Evolutionary conservation across 495 filamentous ascomycete species (phyloP).

Genomic region (Chlorociboria aeruginascens): DNA sequence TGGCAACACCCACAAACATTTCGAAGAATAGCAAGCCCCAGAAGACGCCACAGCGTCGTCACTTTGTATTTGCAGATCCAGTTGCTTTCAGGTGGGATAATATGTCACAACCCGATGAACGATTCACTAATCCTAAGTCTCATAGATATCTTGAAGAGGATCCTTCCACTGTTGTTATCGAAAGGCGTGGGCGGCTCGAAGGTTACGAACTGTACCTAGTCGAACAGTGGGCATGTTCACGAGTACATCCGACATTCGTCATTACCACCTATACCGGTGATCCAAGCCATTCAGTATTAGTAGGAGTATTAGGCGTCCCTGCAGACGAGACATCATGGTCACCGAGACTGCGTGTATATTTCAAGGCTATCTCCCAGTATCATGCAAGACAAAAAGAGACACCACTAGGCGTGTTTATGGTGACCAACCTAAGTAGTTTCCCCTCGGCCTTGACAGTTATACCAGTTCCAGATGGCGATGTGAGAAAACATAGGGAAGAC

Average conservation of each 20-base stretch:
- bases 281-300: slow-evolving; percentile 58
- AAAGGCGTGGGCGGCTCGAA: slow-evolving; percentile 51
- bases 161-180: slow-evolving; percentile 58
- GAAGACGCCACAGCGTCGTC: slow-evolving; percentile 22
- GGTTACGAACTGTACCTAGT: slow-evolving; percentile 94
- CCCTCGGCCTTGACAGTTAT: slow-evolving; percentile 85
- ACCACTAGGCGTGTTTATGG: slow-evolving; percentile 71
- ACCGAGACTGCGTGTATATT: slow-evolving; percentile 64
- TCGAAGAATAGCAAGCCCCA: slow-evolving; percentile 1
- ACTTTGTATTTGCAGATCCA: slow-evolving; percentile 60
- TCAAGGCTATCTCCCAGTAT: slow-evolving; percentile 71
- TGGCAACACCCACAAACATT: not conserved
- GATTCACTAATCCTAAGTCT: not conserved
- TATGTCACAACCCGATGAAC: not conserved
- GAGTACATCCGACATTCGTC: slow-evolving; percentile 77
- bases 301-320: slow-evolving; percentile 75
- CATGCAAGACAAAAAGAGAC: slow-evolving; percentile 81
- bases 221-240: slow-evolving; percentile 95
- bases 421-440: slow-evolving; percentile 85
- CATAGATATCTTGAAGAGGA: slow-evolving; percentile 80
- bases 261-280: slow-evolving; percentile 94
- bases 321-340: slow-evolving; percentile 76
- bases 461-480: slow-evolving; percentile 73
- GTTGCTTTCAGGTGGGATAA: slow-evolving; percentile 48
- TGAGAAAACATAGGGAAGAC: slow-evolving; percentile 64